A percentile compares a stretch with the other conserved stretches of the same genome.
These are phyloP conservation scores for Pyrenochaeta sp. DNA, from an alignment of 2,329 filamentous ascomycete species.

Conservation along the genomic window DNA sequence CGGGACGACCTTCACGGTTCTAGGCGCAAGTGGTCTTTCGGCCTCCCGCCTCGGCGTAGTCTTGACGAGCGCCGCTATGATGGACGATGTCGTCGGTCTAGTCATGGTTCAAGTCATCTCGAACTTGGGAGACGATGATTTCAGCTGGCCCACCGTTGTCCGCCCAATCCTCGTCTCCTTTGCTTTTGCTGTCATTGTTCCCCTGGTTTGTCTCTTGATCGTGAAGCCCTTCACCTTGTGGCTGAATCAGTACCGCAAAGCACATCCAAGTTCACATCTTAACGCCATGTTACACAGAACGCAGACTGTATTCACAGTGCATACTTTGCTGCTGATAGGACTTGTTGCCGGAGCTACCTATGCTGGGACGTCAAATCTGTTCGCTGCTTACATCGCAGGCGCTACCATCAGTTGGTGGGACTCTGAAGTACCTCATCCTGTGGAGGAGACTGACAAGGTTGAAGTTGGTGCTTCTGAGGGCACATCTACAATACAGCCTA, in stretches of 20 bases:
- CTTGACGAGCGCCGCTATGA: constrained; percentile 76
- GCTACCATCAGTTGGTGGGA: constrained; percentile 69
- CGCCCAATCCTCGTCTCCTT: constrained; percentile 63
- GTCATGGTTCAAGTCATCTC: constrained; percentile 81
- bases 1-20: constrained; percentile 73
- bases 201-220: constrained; percentile 58
- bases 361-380: constrained; percentile 69
- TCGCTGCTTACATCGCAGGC: constrained; percentile 69
- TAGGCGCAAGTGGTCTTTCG: constrained; percentile 68
- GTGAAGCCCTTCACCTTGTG: constrained; percentile 53
- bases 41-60: constrained; percentile 67
- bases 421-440: constrained; percentile 43
- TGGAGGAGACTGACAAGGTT: not conserved
- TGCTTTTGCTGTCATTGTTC: constrained; percentile 60
- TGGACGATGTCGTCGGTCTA: constrained; percentile 81
- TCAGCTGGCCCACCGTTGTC: constrained; percentile 55
- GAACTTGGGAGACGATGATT: constrained; percentile 61
- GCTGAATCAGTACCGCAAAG: constrained; percentile 45
- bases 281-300: constrained; percentile 34
- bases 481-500: not conserved
- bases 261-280: constrained; percentile 25
- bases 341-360: constrained; percentile 63
- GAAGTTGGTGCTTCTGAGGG: not conserved
- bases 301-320: constrained; percentile 55
- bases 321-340: constrained; percentile 61